Percentiles rank a stretch among this genome's conserved stretches.
Evolutionary conservation across 1,284 basidiomycete species (phyloP).

Genomic region (Sphagnurus paluster): DNA sequence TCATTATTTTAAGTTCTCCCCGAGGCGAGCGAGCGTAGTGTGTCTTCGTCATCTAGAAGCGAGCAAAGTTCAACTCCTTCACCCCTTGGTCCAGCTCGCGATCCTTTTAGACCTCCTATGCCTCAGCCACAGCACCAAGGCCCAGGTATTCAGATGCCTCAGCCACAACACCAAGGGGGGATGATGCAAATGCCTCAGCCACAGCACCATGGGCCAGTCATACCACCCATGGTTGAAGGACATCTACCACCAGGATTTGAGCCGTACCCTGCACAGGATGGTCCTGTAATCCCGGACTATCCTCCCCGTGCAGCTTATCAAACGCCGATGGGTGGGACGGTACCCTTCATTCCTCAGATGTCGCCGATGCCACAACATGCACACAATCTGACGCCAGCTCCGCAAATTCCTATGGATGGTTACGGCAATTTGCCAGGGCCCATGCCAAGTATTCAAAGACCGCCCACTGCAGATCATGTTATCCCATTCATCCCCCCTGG

Average conservation of each 20-base stretch:
- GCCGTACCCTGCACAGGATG: conserved; percentile 14
- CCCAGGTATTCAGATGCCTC: conserved; percentile 10
- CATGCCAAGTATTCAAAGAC: conserved; percentile 12
- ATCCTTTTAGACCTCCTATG: conserved; percentile 10
- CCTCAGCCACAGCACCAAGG: conserved; percentile 11
- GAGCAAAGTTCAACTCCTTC: conserved; percentile 17
- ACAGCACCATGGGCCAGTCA: conserved; percentile 11
- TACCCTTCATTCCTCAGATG: conserved; percentile 11
- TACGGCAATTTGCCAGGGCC: conserved; percentile 9
- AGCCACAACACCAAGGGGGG: conserved; percentile 5
- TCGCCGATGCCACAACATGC: not conserved
- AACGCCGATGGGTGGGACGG: conserved; percentile 7
- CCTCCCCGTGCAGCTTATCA: not conserved
- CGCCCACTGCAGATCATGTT: conserved; percentile 3
- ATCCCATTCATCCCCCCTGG: conserved; percentile 18
- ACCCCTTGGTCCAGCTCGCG: conserved; percentile 1
- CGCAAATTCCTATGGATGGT: conserved; percentile 8
- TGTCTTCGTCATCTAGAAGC: conserved; percentile 14
- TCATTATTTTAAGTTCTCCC: conserved; percentile 11
- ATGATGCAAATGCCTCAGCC: conserved; percentile 18
- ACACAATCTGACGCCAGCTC: conserved; percentile 8
- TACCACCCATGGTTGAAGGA: conserved; percentile 6
- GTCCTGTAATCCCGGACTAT: conserved; percentile 22
- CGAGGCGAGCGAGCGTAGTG: conserved; percentile 18
- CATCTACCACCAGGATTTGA: conserved; percentile 19